These are phyloP conservation scores for Penicillium desertorum DNA, from an alignment of 495 filamentous ascomycete species.

Conservation along the genomic window DNA sequence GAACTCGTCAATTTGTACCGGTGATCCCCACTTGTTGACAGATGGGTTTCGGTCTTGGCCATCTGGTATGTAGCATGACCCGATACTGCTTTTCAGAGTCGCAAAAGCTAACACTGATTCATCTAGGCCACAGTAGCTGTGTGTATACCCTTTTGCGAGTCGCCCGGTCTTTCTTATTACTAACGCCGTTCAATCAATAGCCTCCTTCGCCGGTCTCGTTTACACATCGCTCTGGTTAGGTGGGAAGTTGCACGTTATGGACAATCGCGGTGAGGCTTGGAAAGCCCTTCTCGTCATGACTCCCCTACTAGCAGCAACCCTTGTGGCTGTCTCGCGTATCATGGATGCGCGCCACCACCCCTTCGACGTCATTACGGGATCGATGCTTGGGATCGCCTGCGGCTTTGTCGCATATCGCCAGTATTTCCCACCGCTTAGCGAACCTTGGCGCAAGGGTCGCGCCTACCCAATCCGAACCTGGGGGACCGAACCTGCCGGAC, in stretches of 20 bases:
- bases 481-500: conserved; percentile 45
- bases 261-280: conserved; percentile 73
- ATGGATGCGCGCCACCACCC: conserved; percentile 86
- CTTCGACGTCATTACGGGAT: conserved; percentile 84
- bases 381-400: conserved; percentile 57
- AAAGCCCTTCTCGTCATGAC: conserved; percentile 68
- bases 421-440: conserved; percentile 56
- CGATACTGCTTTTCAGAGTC: not conserved
- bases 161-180: conserved; percentile 11
- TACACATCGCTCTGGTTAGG: conserved; percentile 67
- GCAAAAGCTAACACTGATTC: conserved; percentile 29
- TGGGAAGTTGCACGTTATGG: conserved; percentile 56
- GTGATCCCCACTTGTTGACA: conserved; percentile 63
- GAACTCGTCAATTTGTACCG: conserved; percentile 65
- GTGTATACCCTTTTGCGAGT: conserved; percentile 13
- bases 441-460: conserved; percentile 59
- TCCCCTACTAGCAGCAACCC: conserved; percentile 53
- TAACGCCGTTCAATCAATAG: conserved; percentile 24
- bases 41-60: conserved; percentile 89
- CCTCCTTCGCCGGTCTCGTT: conserved; percentile 74
- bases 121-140: conserved; percentile 56
- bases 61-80: conserved; percentile 49
- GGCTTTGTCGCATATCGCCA: conserved; percentile 54
- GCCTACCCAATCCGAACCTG: conserved; percentile 62
- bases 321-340: conserved; percentile 56